Conservation (phyloP, 2,329 filamentous ascomycete genomes). For the Aspergillus neoniger region DNA sequence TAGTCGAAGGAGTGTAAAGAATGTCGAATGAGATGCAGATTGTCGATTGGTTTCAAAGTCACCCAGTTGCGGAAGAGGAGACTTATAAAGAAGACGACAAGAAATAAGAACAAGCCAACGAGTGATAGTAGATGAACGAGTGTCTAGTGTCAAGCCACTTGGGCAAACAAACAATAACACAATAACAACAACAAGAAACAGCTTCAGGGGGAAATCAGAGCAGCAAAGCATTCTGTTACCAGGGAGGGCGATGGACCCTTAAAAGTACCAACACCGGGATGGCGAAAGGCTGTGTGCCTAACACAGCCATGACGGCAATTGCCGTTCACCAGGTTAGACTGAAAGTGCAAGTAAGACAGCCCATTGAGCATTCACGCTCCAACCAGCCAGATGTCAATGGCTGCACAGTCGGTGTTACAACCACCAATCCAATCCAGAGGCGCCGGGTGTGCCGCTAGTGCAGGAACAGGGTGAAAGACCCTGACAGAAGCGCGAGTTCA, state of each 20-base stretch:
- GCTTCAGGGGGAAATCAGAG: slow-evolving; percentile 7
- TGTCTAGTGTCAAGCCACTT: not conserved
- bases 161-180: slow-evolving; percentile 9
- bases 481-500: slow-evolving; percentile 2
- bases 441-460: slow-evolving; percentile 19
- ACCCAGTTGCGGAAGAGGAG: slow-evolving; percentile 9
- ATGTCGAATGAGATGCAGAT: not conserved
- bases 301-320: not conserved
- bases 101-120: slow-evolving; percentile 19
- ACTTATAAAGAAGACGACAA: not conserved
- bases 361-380: not conserved
- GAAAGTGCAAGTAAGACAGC: not conserved
- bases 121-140: slow-evolving; percentile 33
- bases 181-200: slow-evolving; percentile 1
- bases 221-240: not conserved
- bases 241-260: not conserved
- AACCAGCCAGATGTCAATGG: not conserved
- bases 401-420: not conserved
- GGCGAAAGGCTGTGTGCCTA: slow-evolving; percentile 4
- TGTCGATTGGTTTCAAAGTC: not conserved
- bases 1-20: slow-evolving; percentile 25
- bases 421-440: slow-evolving; percentile 6
- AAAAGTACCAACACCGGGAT: not conserved
- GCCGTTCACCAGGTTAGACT: not conserved
- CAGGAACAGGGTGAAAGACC: slow-evolving; percentile 21